phyloP scores from a whole-genome alignment of 768 basidiomycete species.

The Suillus placidus region DNA sequence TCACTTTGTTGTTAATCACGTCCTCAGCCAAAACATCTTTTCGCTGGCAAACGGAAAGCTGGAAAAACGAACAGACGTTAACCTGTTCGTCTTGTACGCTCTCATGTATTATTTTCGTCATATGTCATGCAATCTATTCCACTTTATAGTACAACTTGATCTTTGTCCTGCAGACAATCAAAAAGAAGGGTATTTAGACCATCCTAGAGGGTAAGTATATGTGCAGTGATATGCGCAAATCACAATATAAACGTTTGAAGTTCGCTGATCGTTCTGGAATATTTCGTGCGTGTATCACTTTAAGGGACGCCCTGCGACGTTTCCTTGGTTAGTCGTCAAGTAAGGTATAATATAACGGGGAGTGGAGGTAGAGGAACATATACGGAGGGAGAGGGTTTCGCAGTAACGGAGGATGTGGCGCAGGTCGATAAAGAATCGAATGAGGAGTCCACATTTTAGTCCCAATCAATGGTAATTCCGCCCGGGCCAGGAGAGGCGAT shows the following conservation, averaged over 20 bases:
- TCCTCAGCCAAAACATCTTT: conserved; percentile 79
- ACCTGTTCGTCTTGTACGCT: not conserved
- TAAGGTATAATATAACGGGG: conserved; percentile 29
- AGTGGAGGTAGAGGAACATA: conserved; percentile 9
- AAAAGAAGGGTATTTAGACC: conserved; percentile 2
- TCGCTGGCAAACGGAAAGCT: conserved; percentile 77
- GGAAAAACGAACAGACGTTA: conserved; percentile 75
- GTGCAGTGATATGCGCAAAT: conserved; percentile 22
- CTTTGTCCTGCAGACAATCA: conserved; percentile 1
- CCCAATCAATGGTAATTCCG: conserved; percentile 81
- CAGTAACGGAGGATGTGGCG: conserved; percentile 14
- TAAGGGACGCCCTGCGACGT: conserved; percentile 24
- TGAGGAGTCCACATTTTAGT: conserved; percentile 37
- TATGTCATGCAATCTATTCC: conserved; percentile 14
- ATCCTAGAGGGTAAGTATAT: conserved; percentile 22
- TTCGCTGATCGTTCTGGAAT: conserved; percentile 22
- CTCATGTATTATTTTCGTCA: conserved; percentile 2
- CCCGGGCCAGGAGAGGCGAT: conserved; percentile 64
- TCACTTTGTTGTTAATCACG: conserved; percentile 5
- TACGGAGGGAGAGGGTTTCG: conserved; percentile 25
- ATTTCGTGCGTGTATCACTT: conserved; percentile 10
- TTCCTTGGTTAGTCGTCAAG: conserved; percentile 28
- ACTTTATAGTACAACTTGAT: conserved; percentile 17
- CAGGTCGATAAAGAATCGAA: conserved; percentile 5
- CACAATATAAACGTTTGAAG: conserved; percentile 32